Evolutionary conservation across 1,139 yeast species (phyloP), one percentile per base, ranked within the genome.

Genomic region (Saccharomycopsis phalli): DNA sequence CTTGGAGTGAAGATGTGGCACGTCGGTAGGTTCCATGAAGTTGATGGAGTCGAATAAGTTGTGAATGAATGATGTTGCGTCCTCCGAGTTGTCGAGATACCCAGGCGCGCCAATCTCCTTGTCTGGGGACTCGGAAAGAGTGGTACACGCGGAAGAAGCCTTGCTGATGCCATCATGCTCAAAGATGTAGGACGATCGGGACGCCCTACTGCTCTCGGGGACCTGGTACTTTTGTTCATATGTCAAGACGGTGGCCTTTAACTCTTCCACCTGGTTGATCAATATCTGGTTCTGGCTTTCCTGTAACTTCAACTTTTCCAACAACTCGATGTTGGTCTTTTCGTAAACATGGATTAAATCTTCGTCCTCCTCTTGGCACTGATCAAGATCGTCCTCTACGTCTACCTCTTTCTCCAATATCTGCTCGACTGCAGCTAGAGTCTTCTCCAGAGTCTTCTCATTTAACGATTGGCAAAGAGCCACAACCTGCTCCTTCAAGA

Each of bases 221-320:
- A n/a, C 29, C 4, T 16, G 6, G 22, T n/a, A 17, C 20, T 30
- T 19, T 19, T 6, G 6, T 11, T 20, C 22, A n/a, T 7, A 30
- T 13, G 4, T 21, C 7, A 5, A 4, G 4, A 20, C 5, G 11
- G 4, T 6, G 4, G 11, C 13, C 20, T 13, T 8, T 7, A 42
- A 23, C 16, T 36, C 29, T 14, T 29, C 29, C 22, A 41, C 30
- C 22, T 23, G 34, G 11, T 23, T 19, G 3, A 22, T 20, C 11
- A 44, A 32, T 7, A 40, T 14, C 18, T 38, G 45, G 34, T 44
- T 44, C 34, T 44, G 45, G 10, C 37, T 30, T 23, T 44, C 47
- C 18, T 31, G 34, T 10, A 44, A 14, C 35, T 44, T 44, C 11
- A 44, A 25, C 23, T 44, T 44, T 22, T 44, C 47, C 21, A 44